Evolutionary conservation across 2,329 filamentous ascomycete genomes (phyloP).

Genomic region (Ophiocordyceps camponoti-saundersi): DNA sequence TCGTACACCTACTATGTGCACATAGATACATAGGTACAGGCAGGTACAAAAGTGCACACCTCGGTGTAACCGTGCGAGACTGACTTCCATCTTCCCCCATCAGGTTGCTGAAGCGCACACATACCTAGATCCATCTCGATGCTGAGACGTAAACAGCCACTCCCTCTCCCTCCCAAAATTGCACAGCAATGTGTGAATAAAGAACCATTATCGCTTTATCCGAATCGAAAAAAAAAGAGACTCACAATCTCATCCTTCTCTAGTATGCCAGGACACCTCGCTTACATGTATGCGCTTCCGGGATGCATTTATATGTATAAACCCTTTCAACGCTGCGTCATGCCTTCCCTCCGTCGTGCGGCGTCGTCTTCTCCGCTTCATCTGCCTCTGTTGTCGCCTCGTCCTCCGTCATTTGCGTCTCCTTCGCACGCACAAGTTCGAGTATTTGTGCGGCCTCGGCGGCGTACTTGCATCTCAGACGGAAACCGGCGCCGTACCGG

Average conservation of each 20-base stretch:
- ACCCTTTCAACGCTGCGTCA: background rate
- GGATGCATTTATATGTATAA: too few species aligned
- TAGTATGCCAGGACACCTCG: background rate
- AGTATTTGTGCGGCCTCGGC: constrained; percentile 48
- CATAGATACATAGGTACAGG: too few species aligned
- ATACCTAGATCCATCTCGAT: too few species aligned
- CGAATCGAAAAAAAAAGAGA: background rate
- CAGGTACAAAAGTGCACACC: too few species aligned
- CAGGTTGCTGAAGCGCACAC: too few species aligned
- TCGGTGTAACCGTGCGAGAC: too few species aligned
- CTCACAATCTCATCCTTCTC: background rate
- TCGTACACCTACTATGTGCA: too few species aligned
- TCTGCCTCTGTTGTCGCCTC: constrained; percentile 9
- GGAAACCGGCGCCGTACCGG: constrained; percentile 47
- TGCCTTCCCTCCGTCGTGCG: constrained; percentile 2
- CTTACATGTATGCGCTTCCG: background rate
- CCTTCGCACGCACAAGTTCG: constrained; percentile 20
- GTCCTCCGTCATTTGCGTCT: constrained; percentile 12
- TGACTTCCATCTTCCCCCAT: too few species aligned
- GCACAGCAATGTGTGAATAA: too few species aligned
- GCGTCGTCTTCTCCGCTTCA: constrained; percentile 10
- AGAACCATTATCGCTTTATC: too few species aligned
- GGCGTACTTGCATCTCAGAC: constrained; percentile 52
- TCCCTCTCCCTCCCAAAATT: too few species aligned
- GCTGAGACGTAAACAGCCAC: too few species aligned